Base-by-base conservation (phyloP, 1,139 yeast genomes). In the Kodamaea fungicola region DNA sequence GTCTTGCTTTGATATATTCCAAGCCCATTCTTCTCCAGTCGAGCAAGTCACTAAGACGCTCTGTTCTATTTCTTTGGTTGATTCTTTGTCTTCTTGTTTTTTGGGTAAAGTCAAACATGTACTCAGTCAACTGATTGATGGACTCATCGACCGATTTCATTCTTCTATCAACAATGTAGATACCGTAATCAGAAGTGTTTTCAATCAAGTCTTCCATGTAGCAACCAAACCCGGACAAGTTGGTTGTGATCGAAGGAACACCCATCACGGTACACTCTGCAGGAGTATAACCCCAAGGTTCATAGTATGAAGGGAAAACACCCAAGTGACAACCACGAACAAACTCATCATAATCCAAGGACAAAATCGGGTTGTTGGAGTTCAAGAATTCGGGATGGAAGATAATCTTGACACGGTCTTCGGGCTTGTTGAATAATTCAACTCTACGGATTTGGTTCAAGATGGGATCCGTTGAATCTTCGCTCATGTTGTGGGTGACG, bases 211-310 rank as follows among this genome's bases (percentile, higher is more conserved):
- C 97, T 64, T 92, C 98, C 97, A 92, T 92, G 67, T 92, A 92
- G 51, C 97, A 94, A 39, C 98, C 98, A 59, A 92, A 92, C 2
- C 98, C 98, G 7, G 97, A 88, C 47, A 92, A 71, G 61, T 92
- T 92, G 36, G 98, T 92, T 21, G 98, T 90, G 55, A 92, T 87
- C n/a, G 96, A 87, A 12, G 98, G 98, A 41, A 92, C 95, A 43
- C 98, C 98, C 98, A 92, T 92, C 27, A 92, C 98, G 1, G 98
- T 92, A 71, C 98, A 92, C 61, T 92, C 98, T 8, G 97, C 97
- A 8, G 98, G 98, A 5, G 98, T 92, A 64, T 92, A 92, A 27
- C 98, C 98, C 98, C 98, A 92, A 6, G 98, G 98, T 64, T 92
- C 98, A 57, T 92, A 92, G 65, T 92, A 92, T 0, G 97, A 88